Percentiles rank a stretch among this genome's conserved stretches.
Conservation (phyloP, 2,329 filamentous ascomycete genomes). For the Tolypocladium endophyticum region DNA sequence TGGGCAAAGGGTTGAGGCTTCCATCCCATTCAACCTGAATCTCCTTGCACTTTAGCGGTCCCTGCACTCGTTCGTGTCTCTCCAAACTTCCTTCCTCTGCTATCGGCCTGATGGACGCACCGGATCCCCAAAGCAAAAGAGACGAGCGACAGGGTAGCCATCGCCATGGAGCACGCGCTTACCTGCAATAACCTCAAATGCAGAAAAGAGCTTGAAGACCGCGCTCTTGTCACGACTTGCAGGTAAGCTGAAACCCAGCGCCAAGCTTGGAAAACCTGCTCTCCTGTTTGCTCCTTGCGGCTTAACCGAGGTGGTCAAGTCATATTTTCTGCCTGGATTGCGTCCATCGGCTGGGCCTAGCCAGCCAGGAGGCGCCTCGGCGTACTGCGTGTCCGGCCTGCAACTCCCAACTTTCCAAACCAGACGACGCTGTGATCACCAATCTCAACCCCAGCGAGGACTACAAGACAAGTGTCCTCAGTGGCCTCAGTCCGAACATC, state of each 20-base stretch:
- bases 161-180: constrained; percentile 63
- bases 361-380: constrained; percentile 19
- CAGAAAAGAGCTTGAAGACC: constrained; percentile 54
- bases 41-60: not conserved
- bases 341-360: constrained; percentile 54
- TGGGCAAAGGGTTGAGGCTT: not conserved
- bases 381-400: constrained; percentile 66
- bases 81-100: not conserved
- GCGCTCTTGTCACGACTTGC: constrained; percentile 81
- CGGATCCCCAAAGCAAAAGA: not conserved
- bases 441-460: constrained; percentile 73
- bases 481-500: constrained; percentile 66
- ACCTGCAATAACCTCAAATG: constrained; percentile 77
- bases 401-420: constrained; percentile 52
- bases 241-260: constrained; percentile 40
- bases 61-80: not conserved
- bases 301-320: constrained; percentile 28
- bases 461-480: constrained; percentile 79
- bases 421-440: constrained; percentile 64
- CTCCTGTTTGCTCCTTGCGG: not conserved
- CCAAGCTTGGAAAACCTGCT: not conserved
- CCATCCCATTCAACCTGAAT: not conserved
- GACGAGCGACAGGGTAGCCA: not conserved
- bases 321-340: constrained; percentile 81
- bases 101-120: not conserved